phyloP scores from a whole-genome alignment of 768 basidiomycete genomes.

The Erythrobasidium yunnanense region DNA sequence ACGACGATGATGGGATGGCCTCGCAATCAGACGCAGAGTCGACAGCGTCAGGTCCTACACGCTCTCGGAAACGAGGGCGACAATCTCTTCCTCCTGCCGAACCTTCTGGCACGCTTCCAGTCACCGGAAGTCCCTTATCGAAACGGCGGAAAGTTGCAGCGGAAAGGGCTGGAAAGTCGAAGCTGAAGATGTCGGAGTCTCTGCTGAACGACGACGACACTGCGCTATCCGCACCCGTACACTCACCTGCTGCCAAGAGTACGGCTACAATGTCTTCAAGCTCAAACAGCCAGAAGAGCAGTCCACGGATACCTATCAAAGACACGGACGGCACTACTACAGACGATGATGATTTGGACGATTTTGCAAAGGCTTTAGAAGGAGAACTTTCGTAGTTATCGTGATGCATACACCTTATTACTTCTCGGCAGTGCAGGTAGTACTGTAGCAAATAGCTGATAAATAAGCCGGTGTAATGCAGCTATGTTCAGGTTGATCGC shows the following conservation, averaged over 20 bases:
- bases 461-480: too few relatives aligned
- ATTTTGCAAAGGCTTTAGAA: constrained; percentile 27
- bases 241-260: not conserved
- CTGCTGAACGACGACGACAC: not conserved
- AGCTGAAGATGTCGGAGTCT: constrained; percentile 28
- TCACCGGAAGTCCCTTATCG: constrained; percentile 48
- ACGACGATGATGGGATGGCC: constrained; percentile 5
- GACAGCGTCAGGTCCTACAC: not conserved
- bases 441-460: not conserved
- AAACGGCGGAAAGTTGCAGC: constrained; percentile 68
- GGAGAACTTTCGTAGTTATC: constrained; percentile 4
- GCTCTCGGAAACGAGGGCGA: not conserved
- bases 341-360: constrained; percentile 22
- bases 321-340: not conserved
- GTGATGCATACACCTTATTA: too few relatives aligned
- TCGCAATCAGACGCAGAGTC: constrained; percentile 14
- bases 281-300: not conserved
- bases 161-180: constrained; percentile 55
- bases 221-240: not conserved
- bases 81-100: not conserved
- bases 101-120: not conserved
- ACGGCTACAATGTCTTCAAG: not conserved
- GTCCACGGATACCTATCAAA: not conserved
- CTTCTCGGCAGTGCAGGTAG: not conserved
- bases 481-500: too few relatives aligned